A percentile compares a stretch with the other conserved stretches of the same genome.
These are phyloP conservation scores for Kluyveromyces marxianus DNA, from an alignment of 1,139 yeast genomes.

Conservation along the genomic window DNA sequence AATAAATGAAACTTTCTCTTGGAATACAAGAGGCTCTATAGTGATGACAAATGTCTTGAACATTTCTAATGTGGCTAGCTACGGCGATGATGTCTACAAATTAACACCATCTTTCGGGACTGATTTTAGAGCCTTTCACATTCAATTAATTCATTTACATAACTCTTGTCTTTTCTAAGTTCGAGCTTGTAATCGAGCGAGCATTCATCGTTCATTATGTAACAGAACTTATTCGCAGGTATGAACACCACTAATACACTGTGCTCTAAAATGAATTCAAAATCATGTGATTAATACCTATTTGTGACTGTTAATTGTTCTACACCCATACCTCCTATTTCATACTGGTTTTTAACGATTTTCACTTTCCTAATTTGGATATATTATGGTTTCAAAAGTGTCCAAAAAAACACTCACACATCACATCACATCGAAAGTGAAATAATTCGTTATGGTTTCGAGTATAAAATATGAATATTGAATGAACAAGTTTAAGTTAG, in stretches of 20 bases:
- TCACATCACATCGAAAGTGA: no score
- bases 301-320: background rate
- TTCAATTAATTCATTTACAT: background rate
- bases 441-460: no score
- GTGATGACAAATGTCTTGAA: constrained; percentile 31
- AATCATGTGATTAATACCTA: no score
- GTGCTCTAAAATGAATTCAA: no score
- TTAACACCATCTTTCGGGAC: constrained; percentile 36
- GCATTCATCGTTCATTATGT: no score
- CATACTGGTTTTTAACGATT: background rate
- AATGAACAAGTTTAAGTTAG: no score
- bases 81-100: constrained; percentile 32
- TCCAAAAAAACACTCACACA: background rate
- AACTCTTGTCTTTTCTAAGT: background rate
- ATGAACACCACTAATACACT: no score
- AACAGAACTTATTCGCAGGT: no score
- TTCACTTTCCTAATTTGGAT: background rate
- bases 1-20: background rate
- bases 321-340: background rate
- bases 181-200: background rate
- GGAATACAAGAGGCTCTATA: constrained; percentile 2
- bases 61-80: constrained; percentile 32
- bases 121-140: constrained; percentile 17
- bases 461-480: no score
- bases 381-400: background rate